phyloP scores from a whole-genome alignment of 805 yeast genomes.

The Saccharomycopsis guyanensis region DNA sequence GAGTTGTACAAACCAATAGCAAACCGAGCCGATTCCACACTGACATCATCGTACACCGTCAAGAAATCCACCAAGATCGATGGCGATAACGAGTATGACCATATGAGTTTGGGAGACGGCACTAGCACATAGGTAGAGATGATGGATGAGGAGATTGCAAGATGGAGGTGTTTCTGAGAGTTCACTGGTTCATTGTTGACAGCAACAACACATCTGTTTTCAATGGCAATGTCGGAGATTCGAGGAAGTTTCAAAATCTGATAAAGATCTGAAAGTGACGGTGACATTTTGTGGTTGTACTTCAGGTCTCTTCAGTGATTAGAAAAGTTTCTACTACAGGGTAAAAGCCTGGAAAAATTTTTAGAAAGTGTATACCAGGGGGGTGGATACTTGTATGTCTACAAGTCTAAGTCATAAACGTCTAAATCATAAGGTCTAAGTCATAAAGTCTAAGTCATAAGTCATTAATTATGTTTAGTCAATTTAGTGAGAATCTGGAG shows the following conservation, averaged over 20 bases:
- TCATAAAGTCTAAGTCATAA: neutral
- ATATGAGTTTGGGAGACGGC: slow-evolving; percentile 45
- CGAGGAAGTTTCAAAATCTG: slow-evolving; percentile 19
- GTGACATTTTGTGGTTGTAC: slow-evolving; percentile 2
- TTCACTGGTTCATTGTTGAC: neutral
- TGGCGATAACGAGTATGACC: slow-evolving; percentile 47
- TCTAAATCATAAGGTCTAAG: neutral
- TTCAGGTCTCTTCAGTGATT: too few relatives aligned
- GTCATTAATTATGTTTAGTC: neutral
- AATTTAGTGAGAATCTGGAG: neutral
- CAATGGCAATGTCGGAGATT: slow-evolving; percentile 14
- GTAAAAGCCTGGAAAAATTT: neutral
- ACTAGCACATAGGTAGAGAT: slow-evolving; percentile 33
- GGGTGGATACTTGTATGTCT: neutral
- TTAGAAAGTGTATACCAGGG: neutral
- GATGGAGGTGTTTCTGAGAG: slow-evolving; percentile 3
- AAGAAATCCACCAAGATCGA: slow-evolving; percentile 30
- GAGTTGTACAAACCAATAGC: slow-evolving; percentile 13
- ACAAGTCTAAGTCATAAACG: neutral
- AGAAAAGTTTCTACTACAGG: too few relatives aligned
- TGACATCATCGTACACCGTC: slow-evolving; percentile 17
- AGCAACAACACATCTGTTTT: slow-evolving; percentile 13
- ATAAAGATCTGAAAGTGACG: slow-evolving; percentile 17
- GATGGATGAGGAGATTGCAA: slow-evolving; percentile 17
- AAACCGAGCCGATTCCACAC: slow-evolving; percentile 5